Conservation (phyloP, 352 stramenopile genomes). For the Globisporangium parvum region DNA sequence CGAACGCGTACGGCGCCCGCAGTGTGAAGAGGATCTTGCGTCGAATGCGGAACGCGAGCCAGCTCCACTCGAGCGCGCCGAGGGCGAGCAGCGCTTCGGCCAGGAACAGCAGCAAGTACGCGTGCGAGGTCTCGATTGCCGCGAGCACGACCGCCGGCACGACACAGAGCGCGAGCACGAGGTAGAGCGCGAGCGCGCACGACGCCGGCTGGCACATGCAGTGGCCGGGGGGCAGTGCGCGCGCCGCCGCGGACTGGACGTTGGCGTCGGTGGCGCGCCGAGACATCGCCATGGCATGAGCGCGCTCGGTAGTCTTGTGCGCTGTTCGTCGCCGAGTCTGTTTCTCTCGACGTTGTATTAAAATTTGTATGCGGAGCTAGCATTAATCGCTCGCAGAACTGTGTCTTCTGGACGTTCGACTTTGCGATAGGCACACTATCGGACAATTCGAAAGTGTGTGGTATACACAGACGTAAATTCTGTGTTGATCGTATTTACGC, state of each 20-base stretch:
- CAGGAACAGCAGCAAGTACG: conserved; percentile 36
- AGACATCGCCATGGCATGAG: background rate
- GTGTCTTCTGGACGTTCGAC: no score
- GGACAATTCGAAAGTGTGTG: no score
- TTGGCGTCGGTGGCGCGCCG: background rate
- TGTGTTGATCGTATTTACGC: no score
- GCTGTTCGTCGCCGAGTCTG: background rate
- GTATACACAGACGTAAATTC: no score
- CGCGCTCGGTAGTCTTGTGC: background rate
- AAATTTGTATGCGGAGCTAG: no score
- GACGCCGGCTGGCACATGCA: conserved; percentile 8
- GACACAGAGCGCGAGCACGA: conserved; percentile 22
- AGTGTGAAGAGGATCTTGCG: conserved; percentile 33
- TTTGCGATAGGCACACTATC: no score
- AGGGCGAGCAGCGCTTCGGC: conserved; percentile 31
- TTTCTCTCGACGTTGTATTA: background rate
- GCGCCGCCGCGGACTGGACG: background rate
- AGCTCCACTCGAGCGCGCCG: conserved; percentile 41
- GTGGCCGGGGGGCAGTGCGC: conserved; percentile 25
- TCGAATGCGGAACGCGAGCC: conserved; percentile 41
- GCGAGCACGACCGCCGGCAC: conserved; percentile 24
- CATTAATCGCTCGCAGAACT: no score
- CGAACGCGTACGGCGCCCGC: conserved; percentile 3
- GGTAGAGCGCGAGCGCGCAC: conserved; percentile 20
- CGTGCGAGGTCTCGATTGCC: conserved; percentile 29